Conservation (phyloP, 352 stramenopile species). For the Albugo laibachii region DNA sequence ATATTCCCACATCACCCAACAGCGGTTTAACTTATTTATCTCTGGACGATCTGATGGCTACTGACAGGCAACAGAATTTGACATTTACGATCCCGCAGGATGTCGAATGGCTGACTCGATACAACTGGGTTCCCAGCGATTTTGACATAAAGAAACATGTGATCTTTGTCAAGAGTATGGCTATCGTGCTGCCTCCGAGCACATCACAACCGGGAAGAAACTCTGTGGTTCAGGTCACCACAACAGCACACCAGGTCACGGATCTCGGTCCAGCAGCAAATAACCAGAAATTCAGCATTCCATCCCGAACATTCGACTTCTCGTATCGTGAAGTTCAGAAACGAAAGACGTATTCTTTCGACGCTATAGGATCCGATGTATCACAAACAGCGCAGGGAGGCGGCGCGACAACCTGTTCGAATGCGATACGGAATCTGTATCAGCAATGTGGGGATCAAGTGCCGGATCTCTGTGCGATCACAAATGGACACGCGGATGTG, state of each 20-base stretch:
- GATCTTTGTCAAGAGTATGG: slow-evolving; percentile 2
- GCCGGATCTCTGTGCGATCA: slow-evolving; percentile 1
- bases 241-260: not conserved
- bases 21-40: not conserved
- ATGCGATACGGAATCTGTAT: slow-evolving; percentile 1
- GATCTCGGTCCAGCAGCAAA: slow-evolving; percentile 6
- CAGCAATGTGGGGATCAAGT: slow-evolving; percentile 1
- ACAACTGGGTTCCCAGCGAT: slow-evolving; percentile 3
- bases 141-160: slow-evolving; percentile 4
- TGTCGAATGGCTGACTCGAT: slow-evolving; percentile 1
- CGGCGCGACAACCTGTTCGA: not conserved
- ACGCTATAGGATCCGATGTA: no score
- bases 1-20: slow-evolving; percentile 2
- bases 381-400: no score
- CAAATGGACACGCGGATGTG: slow-evolving; percentile 1
- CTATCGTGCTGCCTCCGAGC: slow-evolving; percentile 2
- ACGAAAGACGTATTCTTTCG: no score
- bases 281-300: slow-evolving; percentile 5
- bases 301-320: slow-evolving; percentile 2
- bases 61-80: not conserved
- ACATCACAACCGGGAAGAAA: not conserved
- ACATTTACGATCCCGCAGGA: slow-evolving; percentile 5
- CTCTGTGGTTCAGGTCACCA: slow-evolving; percentile 1
- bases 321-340: slow-evolving; percentile 1
- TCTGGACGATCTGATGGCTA: slow-evolving; percentile 1